Conservation (phyloP, 2,329 filamentous ascomycete genomes). For the Aspergillus ochraceoroseus region DNA sequence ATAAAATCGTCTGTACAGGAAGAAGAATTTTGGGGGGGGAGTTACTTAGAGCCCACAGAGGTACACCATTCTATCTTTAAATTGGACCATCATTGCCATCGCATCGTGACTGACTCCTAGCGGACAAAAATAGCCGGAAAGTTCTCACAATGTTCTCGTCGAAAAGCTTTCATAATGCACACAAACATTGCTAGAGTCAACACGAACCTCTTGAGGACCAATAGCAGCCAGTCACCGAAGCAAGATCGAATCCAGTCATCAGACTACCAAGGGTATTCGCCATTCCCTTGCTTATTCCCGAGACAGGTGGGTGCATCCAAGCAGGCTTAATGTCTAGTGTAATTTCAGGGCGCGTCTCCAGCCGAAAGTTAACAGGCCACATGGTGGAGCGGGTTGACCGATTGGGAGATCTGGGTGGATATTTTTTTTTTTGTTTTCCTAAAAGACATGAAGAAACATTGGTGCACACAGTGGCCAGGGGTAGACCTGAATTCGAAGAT, state of each 20-base stretch:
- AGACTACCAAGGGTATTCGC: neutral
- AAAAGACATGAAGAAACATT: neutral
- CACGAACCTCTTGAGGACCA: conserved; percentile 7
- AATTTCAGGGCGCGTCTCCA: conserved; percentile 2
- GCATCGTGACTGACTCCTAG: neutral
- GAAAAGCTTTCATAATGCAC: conserved; percentile 5
- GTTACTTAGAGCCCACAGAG: conserved; percentile 1
- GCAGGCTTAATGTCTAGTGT: neutral
- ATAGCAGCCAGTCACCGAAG: no score
- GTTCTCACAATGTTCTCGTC: conserved; percentile 10
- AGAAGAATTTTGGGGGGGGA: neutral
- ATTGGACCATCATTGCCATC: neutral
- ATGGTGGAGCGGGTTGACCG: conserved; percentile 3
- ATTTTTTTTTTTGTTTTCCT: no score
- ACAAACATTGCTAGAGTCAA: conserved; percentile 3
- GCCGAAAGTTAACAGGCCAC: conserved; percentile 4
- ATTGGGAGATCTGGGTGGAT: conserved; percentile 5
- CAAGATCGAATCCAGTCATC: no score
- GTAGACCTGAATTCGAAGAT: neutral
- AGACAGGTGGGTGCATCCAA: conserved; percentile 1
- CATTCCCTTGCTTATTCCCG: conserved; percentile 11
- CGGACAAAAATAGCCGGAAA: conserved; percentile 15
- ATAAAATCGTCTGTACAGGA: neutral
- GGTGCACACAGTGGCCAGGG: conserved; percentile 3
- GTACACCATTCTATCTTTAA: conserved; percentile 9